Percentiles rank a stretch among this genome's conserved stretches.
Conservation (phyloP, 78 protist species). For the Protostelium mycophagum region DNA sequence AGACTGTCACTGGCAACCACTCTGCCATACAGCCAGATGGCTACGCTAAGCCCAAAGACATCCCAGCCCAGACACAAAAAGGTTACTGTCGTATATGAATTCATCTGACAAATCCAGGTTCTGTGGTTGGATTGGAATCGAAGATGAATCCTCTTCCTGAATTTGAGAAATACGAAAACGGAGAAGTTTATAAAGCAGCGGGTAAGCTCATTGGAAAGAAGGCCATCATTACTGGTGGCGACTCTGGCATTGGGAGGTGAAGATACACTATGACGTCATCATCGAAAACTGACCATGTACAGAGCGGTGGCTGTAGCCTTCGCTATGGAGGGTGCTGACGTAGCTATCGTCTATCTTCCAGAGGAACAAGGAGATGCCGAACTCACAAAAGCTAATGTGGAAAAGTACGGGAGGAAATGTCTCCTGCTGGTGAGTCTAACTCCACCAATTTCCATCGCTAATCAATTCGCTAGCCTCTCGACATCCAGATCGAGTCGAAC, state of each 20-base stretch:
- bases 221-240: conserved; percentile 47
- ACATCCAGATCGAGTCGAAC: not conserved
- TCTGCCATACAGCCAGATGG: not conserved
- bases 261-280: too few relatives aligned
- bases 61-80: not conserved
- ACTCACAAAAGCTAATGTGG: conserved; percentile 28
- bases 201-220: conserved; percentile 16
- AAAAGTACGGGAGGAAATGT: conserved; percentile 16
- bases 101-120: too few relatives aligned
- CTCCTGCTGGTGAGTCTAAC: not conserved
- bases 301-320: conserved; percentile 26
- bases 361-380: conserved; percentile 30
- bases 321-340: conserved; percentile 37
- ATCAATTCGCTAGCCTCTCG: not conserved
- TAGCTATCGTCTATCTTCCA: conserved; percentile 23
- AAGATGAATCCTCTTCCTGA: not conserved
- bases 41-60: not conserved
- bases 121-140: not conserved
- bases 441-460: not conserved
- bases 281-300: too few relatives aligned
- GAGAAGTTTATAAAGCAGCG: conserved; percentile 8
- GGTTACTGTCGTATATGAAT: too few relatives aligned
- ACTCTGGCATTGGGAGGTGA: conserved; percentile 47
- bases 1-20: not conserved
- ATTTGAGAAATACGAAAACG: not conserved